Evolutionary conservation across 1,284 basidiomycete genomes (phyloP).

Genomic region (Laetiporus sulphureus): DNA sequence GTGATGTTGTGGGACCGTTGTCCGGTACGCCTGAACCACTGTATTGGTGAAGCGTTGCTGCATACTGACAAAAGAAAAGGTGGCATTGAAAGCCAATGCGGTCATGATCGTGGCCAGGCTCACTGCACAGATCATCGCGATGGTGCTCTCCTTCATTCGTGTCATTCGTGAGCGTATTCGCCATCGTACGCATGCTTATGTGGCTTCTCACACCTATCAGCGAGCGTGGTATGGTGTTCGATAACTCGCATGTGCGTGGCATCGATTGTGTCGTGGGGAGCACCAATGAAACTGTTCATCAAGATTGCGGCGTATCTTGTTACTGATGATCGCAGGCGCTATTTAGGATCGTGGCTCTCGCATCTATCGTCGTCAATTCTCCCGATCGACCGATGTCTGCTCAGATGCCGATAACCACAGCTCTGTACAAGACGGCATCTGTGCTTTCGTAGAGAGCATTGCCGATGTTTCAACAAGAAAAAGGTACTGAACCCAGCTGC

Average conservation of each 20-base stretch:
- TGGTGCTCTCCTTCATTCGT: slow-evolving; percentile 17
- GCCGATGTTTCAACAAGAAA: no score
- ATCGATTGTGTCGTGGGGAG: no score
- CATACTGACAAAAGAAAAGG: no score
- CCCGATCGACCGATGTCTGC: slow-evolving; percentile 23
- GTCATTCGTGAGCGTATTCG: slow-evolving; percentile 13
- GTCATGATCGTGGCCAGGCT: no score
- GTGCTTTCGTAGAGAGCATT: slow-evolving; percentile 22
- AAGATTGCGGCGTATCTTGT: no score
- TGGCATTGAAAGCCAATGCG: no score
- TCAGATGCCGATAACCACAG: slow-evolving; percentile 18
- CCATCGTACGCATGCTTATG: no score
- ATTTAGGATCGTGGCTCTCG: slow-evolving; percentile 24
- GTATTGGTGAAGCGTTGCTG: no score
- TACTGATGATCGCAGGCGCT: no score
- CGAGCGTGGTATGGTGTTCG: slow-evolving; percentile 16
- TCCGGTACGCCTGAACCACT: slow-evolving; percentile 14
- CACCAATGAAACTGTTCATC: no score
- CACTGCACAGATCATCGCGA: slow-evolving; percentile 21
- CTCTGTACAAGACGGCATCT: slow-evolving; percentile 28
- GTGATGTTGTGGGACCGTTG: slow-evolving; percentile 26
- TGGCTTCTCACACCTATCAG: no score
- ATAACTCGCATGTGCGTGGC: slow-evolving; percentile 21
- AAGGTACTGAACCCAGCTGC: no score
- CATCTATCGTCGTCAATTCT: slow-evolving; percentile 23